A percentile compares a stretch with the other conserved stretches of the same genome.
These are phyloP conservation scores for Dactylellina sp. DNA, from an alignment of 2,329 filamentous ascomycete species.

Conservation along the genomic window DNA sequence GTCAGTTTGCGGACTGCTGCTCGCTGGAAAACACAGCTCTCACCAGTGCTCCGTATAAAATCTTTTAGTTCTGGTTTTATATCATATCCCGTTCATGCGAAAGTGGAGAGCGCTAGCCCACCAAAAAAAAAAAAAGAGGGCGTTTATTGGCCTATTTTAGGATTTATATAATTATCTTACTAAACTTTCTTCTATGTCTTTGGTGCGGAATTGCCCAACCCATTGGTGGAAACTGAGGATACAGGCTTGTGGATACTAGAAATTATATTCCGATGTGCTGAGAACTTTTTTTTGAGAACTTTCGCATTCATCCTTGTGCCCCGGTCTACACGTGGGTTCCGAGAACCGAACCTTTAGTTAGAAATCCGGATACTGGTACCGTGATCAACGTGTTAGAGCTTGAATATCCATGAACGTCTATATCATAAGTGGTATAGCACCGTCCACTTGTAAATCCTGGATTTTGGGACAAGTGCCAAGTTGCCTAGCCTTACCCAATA, in stretches of 20 bases:
- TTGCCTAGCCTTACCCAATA: background rate
- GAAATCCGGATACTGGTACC: background rate
- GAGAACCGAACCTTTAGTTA: slow-evolving; percentile 30
- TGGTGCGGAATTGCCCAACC: background rate
- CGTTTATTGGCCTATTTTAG: background rate
- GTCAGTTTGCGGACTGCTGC: background rate
- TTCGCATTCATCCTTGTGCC: background rate
- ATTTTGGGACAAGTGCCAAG: slow-evolving; percentile 2
- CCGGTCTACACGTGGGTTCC: slow-evolving; percentile 31
- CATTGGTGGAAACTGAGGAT: slow-evolving; percentile 50
- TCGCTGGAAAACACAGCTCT: background rate
- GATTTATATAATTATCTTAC: background rate
- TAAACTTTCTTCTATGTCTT: background rate
- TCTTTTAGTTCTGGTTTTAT: background rate
- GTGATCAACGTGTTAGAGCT: slow-evolving; percentile 9
- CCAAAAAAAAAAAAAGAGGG: background rate
- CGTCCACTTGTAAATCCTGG: background rate
- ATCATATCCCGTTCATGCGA: background rate
- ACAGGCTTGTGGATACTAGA: background rate
- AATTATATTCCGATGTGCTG: slow-evolving; percentile 8
- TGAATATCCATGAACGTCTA: background rate
- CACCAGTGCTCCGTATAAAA: no score
- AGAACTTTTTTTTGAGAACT: background rate
- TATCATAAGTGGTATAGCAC: slow-evolving; percentile 25
- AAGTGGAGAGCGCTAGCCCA: slow-evolving; percentile 11